Percentiles rank a stretch among this genome's conserved stretches.
phyloP scores from a whole-genome alignment of 257 asterid species.

The Coffea eugenioides region DNA sequence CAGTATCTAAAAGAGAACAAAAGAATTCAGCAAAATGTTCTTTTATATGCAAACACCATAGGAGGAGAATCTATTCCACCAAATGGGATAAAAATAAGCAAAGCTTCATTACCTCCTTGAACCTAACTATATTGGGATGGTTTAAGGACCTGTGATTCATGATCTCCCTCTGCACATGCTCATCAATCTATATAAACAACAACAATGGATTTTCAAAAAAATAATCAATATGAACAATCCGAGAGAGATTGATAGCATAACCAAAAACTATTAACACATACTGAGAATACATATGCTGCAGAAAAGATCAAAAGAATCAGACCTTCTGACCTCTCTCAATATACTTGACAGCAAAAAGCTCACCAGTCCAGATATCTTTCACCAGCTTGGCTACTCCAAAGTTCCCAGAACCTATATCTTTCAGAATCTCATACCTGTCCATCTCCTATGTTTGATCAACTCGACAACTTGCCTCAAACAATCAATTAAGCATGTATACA shows the following conservation, averaged over 20 bases:
- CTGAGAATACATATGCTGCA: not conserved
- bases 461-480: not conserved
- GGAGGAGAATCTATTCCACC: not conserved
- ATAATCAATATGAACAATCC: not conserved
- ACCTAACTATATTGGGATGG: conserved; percentile 69
- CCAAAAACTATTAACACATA: not conserved
- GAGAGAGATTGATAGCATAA: not conserved
- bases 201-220: not conserved
- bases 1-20: not conserved
- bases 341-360: conserved; percentile 77
- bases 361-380: conserved; percentile 55
- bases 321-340: conserved; percentile 88
- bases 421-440: conserved; percentile 80
- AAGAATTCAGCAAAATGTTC: not conserved
- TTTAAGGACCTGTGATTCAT: conserved; percentile 70
- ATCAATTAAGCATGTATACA: not conserved
- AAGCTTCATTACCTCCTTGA: conserved; percentile 55
- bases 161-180: conserved; percentile 80
- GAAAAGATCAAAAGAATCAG: not conserved
- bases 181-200: conserved; percentile 54
- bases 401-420: conserved; percentile 84
- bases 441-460: conserved; percentile 24
- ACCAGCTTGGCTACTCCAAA: conserved; percentile 92
- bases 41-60: not conserved
- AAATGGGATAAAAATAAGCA: not conserved